Evolutionary conservation across 1,284 basidiomycete species (phyloP).

Genomic region (Bjerkandera adusta): DNA sequence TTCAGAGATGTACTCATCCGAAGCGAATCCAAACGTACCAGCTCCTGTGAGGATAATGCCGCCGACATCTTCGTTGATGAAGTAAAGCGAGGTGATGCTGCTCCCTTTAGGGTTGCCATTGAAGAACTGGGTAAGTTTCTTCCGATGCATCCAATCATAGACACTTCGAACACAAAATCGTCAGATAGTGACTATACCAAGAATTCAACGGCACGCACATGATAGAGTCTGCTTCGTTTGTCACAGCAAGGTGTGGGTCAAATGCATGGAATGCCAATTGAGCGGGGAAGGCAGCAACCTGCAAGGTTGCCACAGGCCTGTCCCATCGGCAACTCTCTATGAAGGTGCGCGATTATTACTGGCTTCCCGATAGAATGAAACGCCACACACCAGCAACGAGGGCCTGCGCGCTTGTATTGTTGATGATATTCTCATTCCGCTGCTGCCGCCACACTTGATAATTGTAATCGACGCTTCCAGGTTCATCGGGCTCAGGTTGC

Average conservation of each 20-base stretch:
- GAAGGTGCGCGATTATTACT: not conserved
- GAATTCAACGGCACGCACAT: conserved; percentile 47
- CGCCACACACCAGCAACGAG: conserved; percentile 64
- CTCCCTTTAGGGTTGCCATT: conserved; percentile 87
- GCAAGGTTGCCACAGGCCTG: conserved; percentile 72
- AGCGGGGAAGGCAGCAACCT: conserved; percentile 69
- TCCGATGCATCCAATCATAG: conserved; percentile 91
- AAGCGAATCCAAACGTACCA: conserved; percentile 46
- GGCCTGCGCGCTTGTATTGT: conserved; percentile 72
- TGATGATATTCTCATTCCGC: conserved; percentile 80
- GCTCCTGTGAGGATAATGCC: conserved; percentile 89
- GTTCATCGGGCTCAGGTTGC: conserved; percentile 95
- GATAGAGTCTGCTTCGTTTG: conserved; percentile 86
- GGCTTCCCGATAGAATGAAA: not conserved
- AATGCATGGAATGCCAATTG: conserved; percentile 90
- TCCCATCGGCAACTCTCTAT: conserved; percentile 72
- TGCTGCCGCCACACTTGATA: conserved; percentile 95
- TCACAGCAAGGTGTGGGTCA: conserved; percentile 85
- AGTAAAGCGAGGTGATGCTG: conserved; percentile 86
- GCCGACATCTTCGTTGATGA: conserved; percentile 96
- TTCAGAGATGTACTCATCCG: not conserved
- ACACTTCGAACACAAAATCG: conserved; percentile 51
- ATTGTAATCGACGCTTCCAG: conserved; percentile 91
- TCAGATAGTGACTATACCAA: not conserved
- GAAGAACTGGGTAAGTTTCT: conserved; percentile 79